Evolutionary conservation across 768 basidiomycete genomes (phyloP).

Genomic region (Calocera cornea): DNA sequence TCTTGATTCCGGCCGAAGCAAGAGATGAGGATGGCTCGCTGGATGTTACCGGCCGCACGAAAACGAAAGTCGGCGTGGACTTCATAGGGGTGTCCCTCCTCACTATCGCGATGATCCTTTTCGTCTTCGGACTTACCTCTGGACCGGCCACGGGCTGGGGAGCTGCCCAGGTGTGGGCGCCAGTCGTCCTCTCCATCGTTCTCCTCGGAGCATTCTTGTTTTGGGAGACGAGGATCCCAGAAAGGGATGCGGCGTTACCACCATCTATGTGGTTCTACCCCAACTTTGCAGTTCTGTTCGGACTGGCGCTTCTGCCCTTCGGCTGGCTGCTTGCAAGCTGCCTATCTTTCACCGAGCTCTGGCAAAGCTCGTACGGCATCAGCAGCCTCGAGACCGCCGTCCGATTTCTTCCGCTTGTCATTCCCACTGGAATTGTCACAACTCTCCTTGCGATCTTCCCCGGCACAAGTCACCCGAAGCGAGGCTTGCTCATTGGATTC

Average conservation of each 20-base stretch:
- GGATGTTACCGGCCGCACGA: slow-evolving; percentile 11
- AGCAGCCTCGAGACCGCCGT: slow-evolving; percentile 11
- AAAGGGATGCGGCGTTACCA: slow-evolving; percentile 30
- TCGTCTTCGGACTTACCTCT: slow-evolving; percentile 29
- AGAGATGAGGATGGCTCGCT: not conserved
- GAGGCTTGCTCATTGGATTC: slow-evolving; percentile 34
- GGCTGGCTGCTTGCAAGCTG: not conserved
- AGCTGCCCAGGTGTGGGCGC: slow-evolving; percentile 31
- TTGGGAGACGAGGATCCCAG: slow-evolving; percentile 34
- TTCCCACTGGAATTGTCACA: slow-evolving; percentile 26
- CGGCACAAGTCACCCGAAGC: slow-evolving; percentile 32
- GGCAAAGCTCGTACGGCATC: slow-evolving; percentile 7
- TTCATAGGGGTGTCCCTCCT: not conserved
- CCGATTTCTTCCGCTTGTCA: slow-evolving; percentile 12
- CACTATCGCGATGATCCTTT: slow-evolving; percentile 23
- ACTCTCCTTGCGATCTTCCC: slow-evolving; percentile 28
- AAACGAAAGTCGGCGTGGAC: not conserved
- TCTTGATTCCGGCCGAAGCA: slow-evolving; percentile 24
- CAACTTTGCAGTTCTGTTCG: slow-evolving; percentile 19
- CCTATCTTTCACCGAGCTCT: not conserved
- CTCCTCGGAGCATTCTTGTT: slow-evolving; percentile 35
- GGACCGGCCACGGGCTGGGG: slow-evolving; percentile 42
- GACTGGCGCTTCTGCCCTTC: slow-evolving; percentile 16
- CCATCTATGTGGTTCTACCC: slow-evolving; percentile 21
- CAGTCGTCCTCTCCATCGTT: slow-evolving; percentile 34